Conservation (phyloP, 73 alveolate species). For the Paraurostyla sp. region DNA sequence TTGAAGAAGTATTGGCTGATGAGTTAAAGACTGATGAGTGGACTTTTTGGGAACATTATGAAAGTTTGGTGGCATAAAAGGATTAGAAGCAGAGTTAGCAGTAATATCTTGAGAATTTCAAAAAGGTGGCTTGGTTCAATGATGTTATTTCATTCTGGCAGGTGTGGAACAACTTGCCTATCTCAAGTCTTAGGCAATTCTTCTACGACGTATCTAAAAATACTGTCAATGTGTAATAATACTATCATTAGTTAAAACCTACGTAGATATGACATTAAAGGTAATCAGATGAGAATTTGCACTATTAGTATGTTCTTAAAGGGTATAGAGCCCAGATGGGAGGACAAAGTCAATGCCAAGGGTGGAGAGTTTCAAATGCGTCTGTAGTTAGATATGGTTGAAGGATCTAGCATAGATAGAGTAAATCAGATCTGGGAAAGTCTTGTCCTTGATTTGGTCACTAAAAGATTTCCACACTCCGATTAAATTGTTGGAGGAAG, state of each 20-base stretch:
- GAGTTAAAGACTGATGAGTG: conserved; percentile 48
- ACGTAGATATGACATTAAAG: conserved; percentile 33
- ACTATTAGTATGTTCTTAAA: conserved; percentile 52
- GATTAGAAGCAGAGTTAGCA: not conserved
- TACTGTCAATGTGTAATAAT: conserved; percentile 2
- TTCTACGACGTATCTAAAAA: not conserved
- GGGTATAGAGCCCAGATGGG: conserved; percentile 64
- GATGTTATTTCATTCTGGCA: conserved; percentile 66
- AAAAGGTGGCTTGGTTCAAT: conserved; percentile 66
- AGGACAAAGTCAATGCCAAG: conserved; percentile 19
- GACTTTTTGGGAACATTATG: conserved; percentile 72
- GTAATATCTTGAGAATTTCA: conserved; percentile 36
- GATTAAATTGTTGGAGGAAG: conserved; percentile 50
- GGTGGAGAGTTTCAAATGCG: conserved; percentile 45
- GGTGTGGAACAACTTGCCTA: conserved; percentile 46
- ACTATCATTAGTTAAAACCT: not conserved
- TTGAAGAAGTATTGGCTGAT: conserved; percentile 34
- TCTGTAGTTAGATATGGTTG: not conserved
- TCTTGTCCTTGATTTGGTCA: conserved; percentile 44
- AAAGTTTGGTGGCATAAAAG: not conserved
- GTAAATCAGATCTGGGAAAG: conserved; percentile 40
- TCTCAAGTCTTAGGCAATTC: conserved; percentile 54
- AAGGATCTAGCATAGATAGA: not conserved
- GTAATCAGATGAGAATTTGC: conserved; percentile 1
- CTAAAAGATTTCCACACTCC: conserved; percentile 52